Percentiles rank a stretch among this genome's conserved stretches.
These are phyloP conservation scores for Paralagenidium karlingii DNA, from an alignment of 352 stramenopile species.

Conservation along the genomic window DNA sequence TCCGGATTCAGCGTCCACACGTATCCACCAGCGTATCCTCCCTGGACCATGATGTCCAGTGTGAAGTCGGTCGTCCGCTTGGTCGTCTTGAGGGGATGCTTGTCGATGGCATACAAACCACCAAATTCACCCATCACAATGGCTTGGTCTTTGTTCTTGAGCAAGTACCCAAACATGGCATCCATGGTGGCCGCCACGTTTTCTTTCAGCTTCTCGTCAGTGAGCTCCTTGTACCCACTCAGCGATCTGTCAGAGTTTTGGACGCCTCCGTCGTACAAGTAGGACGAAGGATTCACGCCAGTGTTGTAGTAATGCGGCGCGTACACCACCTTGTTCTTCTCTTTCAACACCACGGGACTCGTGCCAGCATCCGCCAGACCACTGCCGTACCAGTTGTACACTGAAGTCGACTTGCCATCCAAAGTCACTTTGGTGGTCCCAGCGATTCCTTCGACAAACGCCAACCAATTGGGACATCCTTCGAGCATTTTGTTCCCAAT, in stretches of 20 bases:
- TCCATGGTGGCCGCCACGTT: slow-evolving; percentile 54
- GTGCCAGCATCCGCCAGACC: slow-evolving; percentile 26
- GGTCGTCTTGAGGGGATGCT: slow-evolving; percentile 31
- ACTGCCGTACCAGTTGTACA: slow-evolving; percentile 61
- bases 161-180: slow-evolving; percentile 60
- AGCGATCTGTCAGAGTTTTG: slow-evolving; percentile 11
- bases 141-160: slow-evolving; percentile 21
- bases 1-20: slow-evolving; percentile 74
- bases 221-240: slow-evolving; percentile 29
- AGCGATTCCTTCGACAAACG: slow-evolving; percentile 56
- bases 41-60: slow-evolving; percentile 40
- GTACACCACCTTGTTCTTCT: slow-evolving; percentile 49
- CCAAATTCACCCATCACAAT: slow-evolving; percentile 60
- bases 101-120: slow-evolving; percentile 46
- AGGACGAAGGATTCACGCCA: slow-evolving; percentile 41
- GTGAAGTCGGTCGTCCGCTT: slow-evolving; percentile 57
- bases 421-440: slow-evolving; percentile 22
- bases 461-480: slow-evolving; percentile 47
- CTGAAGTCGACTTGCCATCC: slow-evolving; percentile 16
- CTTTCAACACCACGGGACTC: slow-evolving; percentile 21
- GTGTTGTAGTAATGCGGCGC: slow-evolving; percentile 74
- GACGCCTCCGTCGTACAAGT: slow-evolving; percentile 40
- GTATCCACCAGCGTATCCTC: slow-evolving; percentile 41
- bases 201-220: slow-evolving; percentile 31
- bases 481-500: slow-evolving; percentile 56